Evolutionary conservation across 164 flowering plant genomes (phyloP).

Genomic region (Vitis rupestris): DNA sequence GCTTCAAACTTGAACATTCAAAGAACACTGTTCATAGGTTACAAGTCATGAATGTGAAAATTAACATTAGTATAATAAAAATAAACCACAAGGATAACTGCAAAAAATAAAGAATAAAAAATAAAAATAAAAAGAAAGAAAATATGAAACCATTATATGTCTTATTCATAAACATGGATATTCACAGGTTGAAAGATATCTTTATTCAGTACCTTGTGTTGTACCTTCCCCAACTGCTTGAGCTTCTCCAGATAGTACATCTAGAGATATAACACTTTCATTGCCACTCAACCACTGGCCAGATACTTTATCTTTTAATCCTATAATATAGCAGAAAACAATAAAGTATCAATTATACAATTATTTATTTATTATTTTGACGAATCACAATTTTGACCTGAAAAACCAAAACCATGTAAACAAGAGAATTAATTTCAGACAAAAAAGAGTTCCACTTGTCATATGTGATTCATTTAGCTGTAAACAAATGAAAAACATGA

Average conservation of each 20-base stretch:
- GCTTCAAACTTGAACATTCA: conserved; percentile 43
- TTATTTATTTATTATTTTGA: too few species aligned
- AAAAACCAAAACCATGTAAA: background rate
- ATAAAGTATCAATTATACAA: background rate
- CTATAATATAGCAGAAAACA: conserved; percentile 25
- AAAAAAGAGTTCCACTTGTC: background rate
- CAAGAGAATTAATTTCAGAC: background rate
- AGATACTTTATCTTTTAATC: conserved; percentile 31
- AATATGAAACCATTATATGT: background rate
- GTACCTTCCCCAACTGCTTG: conserved; percentile 66
- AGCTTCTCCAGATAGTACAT: conserved; percentile 56
- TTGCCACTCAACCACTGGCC: conserved; percentile 73
- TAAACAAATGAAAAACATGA: too few species aligned
- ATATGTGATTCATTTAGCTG: too few species aligned
- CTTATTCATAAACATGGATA: background rate
- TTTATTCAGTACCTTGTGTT: conserved; percentile 47
- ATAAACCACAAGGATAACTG: background rate
- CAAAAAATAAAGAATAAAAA: background rate
- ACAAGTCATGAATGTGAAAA: background rate
- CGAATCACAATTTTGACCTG: background rate
- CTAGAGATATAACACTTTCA: conserved; percentile 57
- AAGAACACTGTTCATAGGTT: conserved; percentile 43
- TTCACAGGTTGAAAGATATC: background rate
- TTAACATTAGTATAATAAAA: background rate
- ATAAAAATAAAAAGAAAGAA: background rate